Evolutionary conservation across 768 basidiomycete species (phyloP), one percentile per base, ranked within the genome.

Genomic region (Phaffia tasmanica): DNA sequence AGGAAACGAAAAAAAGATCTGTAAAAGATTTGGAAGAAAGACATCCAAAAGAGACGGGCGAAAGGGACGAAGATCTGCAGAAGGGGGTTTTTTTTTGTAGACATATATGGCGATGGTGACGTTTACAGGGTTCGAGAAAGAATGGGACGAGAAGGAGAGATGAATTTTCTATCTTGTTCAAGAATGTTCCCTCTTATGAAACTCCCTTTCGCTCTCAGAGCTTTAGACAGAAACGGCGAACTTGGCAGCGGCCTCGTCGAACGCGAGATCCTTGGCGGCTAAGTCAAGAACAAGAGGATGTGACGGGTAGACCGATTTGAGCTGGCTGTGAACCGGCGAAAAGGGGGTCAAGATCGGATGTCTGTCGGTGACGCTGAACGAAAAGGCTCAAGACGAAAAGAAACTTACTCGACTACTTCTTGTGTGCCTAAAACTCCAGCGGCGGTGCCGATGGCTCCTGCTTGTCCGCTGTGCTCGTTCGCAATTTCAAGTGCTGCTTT

Each of bases 261-360:
- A 91, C 56, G 83, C 72, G 1, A 78, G 79, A 1, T 81, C 80
- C 76, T 87, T 88, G 57, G 79, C 74, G 23, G 76, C 72, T n/a
- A 88, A 75, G 68, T 88, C 86, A 11, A 75, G 71, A 18, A 86
- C 85, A 67, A 87, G 74, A n/a, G 86, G 86, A 77, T 89, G 86
- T 6, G 78, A 75, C 9, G 87, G 83, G 70, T 85, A 79, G 68
- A 83, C 78, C n/a, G 76, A 78, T 15, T 74, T 74, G 61, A 83
- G 70, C 63, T 76, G 79, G 64, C 81, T 83, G 63, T 25, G 58
- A 56, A 69, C 21, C 16, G 61, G 14, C 19, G 19, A 32, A 30
- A 16, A 23, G 18, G 21, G 47, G 27, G 63, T 27, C 21, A 57
- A 57, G 70, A 62, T 72, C 21, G 30, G 23, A 68, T 15, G 27